A percentile compares a stretch with the other conserved stretches of the same genome.
These are phyloP conservation scores for Vigna mungo DNA, from an alignment of 306 rosid species.

Conservation along the genomic window DNA sequence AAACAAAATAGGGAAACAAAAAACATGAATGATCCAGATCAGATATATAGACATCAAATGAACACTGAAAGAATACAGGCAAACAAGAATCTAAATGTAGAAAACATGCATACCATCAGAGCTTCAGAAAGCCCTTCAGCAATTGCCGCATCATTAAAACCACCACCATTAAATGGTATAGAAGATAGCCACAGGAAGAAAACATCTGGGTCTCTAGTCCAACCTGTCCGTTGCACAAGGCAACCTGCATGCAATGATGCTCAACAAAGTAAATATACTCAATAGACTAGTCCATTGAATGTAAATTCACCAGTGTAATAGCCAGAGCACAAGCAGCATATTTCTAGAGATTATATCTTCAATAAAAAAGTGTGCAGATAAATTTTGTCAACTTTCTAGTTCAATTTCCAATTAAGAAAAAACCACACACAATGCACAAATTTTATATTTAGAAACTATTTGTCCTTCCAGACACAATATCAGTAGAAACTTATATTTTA, in stretches of 20 bases:
- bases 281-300: constrained; percentile 31
- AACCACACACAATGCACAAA: not conserved
- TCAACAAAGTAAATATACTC: constrained; percentile 29
- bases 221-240: constrained; percentile 87
- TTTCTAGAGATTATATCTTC: constrained; percentile 28
- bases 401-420: not conserved
- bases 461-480: not conserved
- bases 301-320: constrained; percentile 24
- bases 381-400: constrained; percentile 5
- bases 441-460: not conserved
- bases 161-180: constrained; percentile 87
- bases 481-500: constrained; percentile 23
- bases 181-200: constrained; percentile 80
- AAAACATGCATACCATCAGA: constrained; percentile 66
- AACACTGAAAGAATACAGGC: constrained; percentile 40
- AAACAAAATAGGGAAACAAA: not conserved
- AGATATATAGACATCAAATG: constrained; percentile 15
- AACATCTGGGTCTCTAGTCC: constrained; percentile 85
- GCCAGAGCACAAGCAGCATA: constrained; percentile 31
- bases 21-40: constrained; percentile 31
- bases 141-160: constrained; percentile 89
- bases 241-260: constrained; percentile 64
- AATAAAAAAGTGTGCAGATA: constrained; percentile 5
- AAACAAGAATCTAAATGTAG: constrained; percentile 17
- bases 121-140: constrained; percentile 99